A percentile compares a stretch with the other conserved stretches of the same genome.
These are phyloP conservation scores for Diaporthe destruens DNA, from an alignment of 2,329 filamentous ascomycete species.

Conservation along the genomic window DNA sequence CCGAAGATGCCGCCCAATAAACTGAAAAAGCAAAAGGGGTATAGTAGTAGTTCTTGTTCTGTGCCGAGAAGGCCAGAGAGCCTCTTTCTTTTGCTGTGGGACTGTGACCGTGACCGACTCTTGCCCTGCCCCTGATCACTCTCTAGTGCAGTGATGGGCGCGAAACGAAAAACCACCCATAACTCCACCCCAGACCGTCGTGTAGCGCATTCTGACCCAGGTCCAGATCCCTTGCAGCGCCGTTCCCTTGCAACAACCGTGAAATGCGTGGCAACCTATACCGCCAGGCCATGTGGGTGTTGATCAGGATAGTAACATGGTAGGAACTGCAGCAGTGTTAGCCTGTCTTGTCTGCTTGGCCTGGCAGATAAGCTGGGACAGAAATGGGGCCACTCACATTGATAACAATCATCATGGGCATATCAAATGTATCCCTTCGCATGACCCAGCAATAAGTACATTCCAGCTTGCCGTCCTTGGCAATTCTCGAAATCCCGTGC, in stretches of 20 bases:
- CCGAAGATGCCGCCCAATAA: constrained; percentile 28
- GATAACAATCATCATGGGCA: constrained; percentile 98
- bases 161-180: constrained; percentile 35
- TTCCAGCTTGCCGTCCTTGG: constrained; percentile 90
- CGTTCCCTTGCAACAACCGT: background rate
- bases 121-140: constrained; percentile 17
- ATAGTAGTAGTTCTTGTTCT: constrained; percentile 32
- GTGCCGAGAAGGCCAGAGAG: constrained; percentile 20
- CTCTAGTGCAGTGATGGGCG: background rate
- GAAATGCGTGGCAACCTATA: constrained; percentile 46
- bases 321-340: constrained; percentile 60
- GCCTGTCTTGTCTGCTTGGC: background rate
- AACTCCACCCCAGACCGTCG: constrained; percentile 30
- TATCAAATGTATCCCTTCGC: constrained; percentile 96
- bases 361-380: constrained; percentile 42
- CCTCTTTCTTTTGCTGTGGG: constrained; percentile 16
- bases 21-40: constrained; percentile 22
- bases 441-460: constrained; percentile 98
- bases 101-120: constrained; percentile 24
- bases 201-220: constrained; percentile 35
- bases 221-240: background rate
- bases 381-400: constrained; percentile 76
- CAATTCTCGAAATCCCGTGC: constrained; percentile 84
- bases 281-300: constrained; percentile 67
- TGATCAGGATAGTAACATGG: constrained; percentile 71